Base-by-base conservation (phyloP, 305 asterid genomes). In the Fraxinus dipetala region DNA sequence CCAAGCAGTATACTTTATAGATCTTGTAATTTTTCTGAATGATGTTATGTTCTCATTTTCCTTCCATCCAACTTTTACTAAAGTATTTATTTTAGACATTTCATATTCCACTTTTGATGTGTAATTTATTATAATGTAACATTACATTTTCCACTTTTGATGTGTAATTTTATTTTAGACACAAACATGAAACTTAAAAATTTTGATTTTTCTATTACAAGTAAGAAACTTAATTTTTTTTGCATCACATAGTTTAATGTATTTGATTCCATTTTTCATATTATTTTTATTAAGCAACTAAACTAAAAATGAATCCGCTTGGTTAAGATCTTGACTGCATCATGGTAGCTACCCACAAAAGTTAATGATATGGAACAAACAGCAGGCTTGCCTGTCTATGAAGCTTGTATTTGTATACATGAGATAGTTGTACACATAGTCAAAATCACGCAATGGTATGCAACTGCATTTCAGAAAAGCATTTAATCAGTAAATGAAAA, bases 321-420 rank as follows among this genome's bases (percentile, higher is more conserved):
- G 31, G 24, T 45, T 32, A 76, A 26, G 36, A 78, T 14, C 24
- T 40, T 61, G 26, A 26, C 56, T 31, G 75, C 79, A 77, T 69
- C 65, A 38, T 35, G 59, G 82, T 45, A 85, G 72, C 61, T 72
- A 48, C 65, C 65, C 48, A 70, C 28, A 87, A 84, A 24, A 16
- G 61, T 16, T 14, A 70, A 54, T 40, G 35, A 45, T 5, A 63
- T 24, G 59, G 35, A 20, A 54, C 40, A 31, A 6, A 65, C 20
- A 78, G 48, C 24, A 38, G 67, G 85, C 96, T 90, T 91, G 93
- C 99, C 98, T 82, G 91, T 96, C 99, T 72, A 96, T 84, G 77
- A 93, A 96, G 91, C 99, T 96, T 84, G 90, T 85, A 85, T 96
- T 96, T 81, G 99, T 90, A 88, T 94, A 84, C 98, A 96, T 90